A percentile compares a stretch with the other conserved stretches of the same genome.
Evolutionary conservation across 2,329 filamentous ascomycete species (phyloP).

Genomic region (Meredithiella fracta): DNA sequence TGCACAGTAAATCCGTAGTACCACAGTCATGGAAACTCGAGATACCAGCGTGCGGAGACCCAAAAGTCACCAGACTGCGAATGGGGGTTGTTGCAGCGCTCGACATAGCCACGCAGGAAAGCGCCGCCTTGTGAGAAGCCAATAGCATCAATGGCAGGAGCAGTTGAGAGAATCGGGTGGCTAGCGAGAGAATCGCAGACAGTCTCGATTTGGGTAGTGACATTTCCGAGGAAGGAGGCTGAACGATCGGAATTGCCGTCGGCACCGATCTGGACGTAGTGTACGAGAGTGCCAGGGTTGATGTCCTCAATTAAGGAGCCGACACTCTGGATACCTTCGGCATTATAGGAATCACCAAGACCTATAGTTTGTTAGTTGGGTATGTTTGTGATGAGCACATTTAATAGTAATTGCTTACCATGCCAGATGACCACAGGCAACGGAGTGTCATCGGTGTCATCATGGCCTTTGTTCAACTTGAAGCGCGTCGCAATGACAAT

Average conservation of each 20-base stretch:
- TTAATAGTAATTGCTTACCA: constrained; percentile 25
- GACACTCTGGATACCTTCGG: constrained; percentile 56
- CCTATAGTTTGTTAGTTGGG: constrained; percentile 20
- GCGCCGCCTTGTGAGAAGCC: constrained; percentile 94
- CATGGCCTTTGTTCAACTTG: neutral
- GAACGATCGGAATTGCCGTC: constrained; percentile 54
- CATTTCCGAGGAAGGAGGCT: constrained; percentile 80
- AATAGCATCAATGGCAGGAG: constrained; percentile 72
- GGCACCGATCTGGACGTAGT: constrained; percentile 57
- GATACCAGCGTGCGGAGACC: constrained; percentile 87
- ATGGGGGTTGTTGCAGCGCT: constrained; percentile 72
- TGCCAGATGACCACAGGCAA: constrained; percentile 93
- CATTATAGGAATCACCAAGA: constrained; percentile 55
- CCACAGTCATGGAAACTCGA: constrained; percentile 61
- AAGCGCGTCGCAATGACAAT: constrained; percentile 21
- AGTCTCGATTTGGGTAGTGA: constrained; percentile 57
- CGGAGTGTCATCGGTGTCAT: constrained; percentile 39
- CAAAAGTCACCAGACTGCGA: constrained; percentile 70
- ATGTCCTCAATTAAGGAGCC: constrained; percentile 53
- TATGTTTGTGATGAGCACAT: neutral
- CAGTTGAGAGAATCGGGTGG: constrained; percentile 65
- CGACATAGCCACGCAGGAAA: constrained; percentile 79
- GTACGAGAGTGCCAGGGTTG: constrained; percentile 71
- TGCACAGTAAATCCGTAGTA: constrained; percentile 61
- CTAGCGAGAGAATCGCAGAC: constrained; percentile 64